phyloP scores from a whole-genome alignment of 2,329 filamentous ascomycete species.

The Tolypocladium sp. region DNA sequence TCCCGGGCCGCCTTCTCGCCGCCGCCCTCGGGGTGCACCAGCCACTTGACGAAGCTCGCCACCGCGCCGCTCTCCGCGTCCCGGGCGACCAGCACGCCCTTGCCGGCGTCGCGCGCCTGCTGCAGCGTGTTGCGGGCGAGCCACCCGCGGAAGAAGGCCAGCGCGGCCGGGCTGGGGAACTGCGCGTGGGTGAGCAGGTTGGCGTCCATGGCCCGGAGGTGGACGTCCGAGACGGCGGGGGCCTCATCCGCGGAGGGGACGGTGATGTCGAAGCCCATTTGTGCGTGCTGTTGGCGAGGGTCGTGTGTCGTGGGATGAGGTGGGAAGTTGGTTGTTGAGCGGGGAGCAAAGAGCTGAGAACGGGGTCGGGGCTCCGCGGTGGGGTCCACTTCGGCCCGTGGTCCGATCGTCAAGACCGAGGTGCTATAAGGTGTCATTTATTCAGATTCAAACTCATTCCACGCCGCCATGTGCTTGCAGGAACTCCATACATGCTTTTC shows the following conservation, averaged over 20 bases:
- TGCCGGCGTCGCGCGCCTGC: conserved; percentile 15
- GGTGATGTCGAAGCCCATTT: conserved; percentile 19
- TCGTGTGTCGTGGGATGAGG: neutral
- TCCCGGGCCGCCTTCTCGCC: conserved; percentile 7
- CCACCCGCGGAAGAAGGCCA: conserved; percentile 18
- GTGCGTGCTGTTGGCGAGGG: neutral
- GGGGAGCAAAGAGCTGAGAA: neutral
- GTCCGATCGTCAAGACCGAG: neutral
- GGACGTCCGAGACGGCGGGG: conserved; percentile 17
- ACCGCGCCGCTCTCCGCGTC: conserved; percentile 17
- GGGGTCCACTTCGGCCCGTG: neutral
- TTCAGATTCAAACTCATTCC: too few species aligned
- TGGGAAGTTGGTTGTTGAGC: neutral
- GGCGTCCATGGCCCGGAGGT: conserved; percentile 27
- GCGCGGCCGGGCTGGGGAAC: conserved; percentile 23
- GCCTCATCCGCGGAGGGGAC: conserved; percentile 16
- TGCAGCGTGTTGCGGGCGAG: conserved; percentile 19
- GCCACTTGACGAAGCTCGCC: conserved; percentile 27
- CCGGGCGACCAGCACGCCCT: conserved; percentile 24
- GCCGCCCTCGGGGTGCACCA: conserved; percentile 13
- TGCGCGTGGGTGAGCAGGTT: conserved; percentile 30
- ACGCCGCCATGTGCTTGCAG: too few species aligned
- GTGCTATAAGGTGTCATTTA: too few species aligned
- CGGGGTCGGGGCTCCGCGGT: neutral
- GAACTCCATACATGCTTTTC: too few species aligned